Evolutionary conservation across 1,284 basidiomycete species (phyloP).

Genomic region (Ustilago hordei): DNA sequence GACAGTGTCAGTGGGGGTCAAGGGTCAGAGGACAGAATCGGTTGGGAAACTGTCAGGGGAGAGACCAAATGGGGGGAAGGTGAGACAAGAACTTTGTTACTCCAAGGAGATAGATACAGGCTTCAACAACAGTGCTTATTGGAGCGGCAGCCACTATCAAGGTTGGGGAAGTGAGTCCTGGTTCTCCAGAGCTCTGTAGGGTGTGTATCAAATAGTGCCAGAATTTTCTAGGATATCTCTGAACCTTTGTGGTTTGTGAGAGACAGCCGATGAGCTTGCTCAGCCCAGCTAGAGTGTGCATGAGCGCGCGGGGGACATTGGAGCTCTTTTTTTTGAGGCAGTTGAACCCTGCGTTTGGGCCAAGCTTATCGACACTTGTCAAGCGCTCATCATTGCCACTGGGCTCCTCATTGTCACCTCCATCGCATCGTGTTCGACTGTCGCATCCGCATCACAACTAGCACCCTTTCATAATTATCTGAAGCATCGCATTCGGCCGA

Average conservation of each 20-base stretch:
- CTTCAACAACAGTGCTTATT: too few species aligned
- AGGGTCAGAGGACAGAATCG: too few species aligned
- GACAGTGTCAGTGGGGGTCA: background rate
- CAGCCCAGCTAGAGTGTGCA: conserved; percentile 20
- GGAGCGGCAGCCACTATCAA: too few species aligned
- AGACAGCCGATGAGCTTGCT: background rate
- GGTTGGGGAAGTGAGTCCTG: too few species aligned
- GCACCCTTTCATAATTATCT: background rate
- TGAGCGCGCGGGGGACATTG: conserved; percentile 20
- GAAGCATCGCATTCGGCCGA: background rate
- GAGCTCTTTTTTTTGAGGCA: background rate
- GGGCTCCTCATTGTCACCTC: background rate
- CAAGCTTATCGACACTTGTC: background rate
- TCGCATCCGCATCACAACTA: background rate
- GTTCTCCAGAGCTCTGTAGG: too few species aligned
- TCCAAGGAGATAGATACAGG: too few species aligned
- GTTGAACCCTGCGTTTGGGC: conserved; percentile 44
- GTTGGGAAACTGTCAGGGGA: too few species aligned
- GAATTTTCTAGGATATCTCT: too few species aligned
- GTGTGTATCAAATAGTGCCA: too few species aligned
- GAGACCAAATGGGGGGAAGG: too few species aligned
- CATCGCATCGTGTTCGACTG: background rate
- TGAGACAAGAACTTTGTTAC: too few species aligned
- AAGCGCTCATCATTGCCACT: conserved; percentile 4
- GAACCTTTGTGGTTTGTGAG: background rate